Conservation (phyloP, 192 early-diverging fungal genomes). For the Podila verticillata region DNA sequence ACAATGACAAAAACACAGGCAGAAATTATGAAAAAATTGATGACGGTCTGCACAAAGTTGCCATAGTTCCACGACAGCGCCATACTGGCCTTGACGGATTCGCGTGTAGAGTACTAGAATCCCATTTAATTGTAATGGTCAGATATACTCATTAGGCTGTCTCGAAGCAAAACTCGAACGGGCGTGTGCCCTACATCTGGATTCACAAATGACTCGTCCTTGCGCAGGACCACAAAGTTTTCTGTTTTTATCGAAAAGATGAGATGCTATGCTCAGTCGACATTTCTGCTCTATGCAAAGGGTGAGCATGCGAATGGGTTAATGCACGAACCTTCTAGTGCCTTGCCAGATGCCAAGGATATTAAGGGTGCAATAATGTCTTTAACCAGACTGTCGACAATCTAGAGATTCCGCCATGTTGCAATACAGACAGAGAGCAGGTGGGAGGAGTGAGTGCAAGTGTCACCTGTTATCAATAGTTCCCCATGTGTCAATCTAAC, state of each 20-base stretch:
- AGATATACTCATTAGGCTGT: no score
- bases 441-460: background rate
- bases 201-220: slow-evolving; percentile 7
- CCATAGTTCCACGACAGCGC: slow-evolving; percentile 67
- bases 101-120: slow-evolving; percentile 33
- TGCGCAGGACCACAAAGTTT: slow-evolving; percentile 36
- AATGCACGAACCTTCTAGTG: slow-evolving; percentile 13
- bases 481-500: no score
- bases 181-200: slow-evolving; percentile 15
- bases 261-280: no score
- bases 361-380: slow-evolving; percentile 69
- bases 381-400: slow-evolving; percentile 53
- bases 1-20: slow-evolving; percentile 69
- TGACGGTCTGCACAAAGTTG: slow-evolving; percentile 68
- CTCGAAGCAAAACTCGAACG: no score
- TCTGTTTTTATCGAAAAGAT: background rate
- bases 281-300: no score
- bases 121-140: no score
- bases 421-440: background rate
- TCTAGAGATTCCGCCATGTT: slow-evolving; percentile 2
- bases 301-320: no score
- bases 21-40: slow-evolving; percentile 75
- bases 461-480: no score
- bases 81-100: slow-evolving; percentile 54
- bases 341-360: slow-evolving; percentile 60